phyloP scores from a whole-genome alignment of 306 rosid species.

The Cotoneaster glaucophyllus region DNA sequence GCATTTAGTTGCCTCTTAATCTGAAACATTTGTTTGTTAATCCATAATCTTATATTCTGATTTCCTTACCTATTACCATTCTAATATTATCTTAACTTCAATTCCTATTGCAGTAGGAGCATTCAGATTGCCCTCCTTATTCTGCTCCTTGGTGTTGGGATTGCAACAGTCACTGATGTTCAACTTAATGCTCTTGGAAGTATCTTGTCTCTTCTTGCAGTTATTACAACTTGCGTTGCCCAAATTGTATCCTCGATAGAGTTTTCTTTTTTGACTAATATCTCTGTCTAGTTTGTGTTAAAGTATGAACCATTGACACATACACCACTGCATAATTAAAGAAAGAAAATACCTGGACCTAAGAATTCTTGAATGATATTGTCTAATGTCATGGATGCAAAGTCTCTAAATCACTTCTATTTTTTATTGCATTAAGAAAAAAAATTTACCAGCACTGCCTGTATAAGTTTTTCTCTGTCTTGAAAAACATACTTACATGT shows the following conservation, averaged over 20 bases:
- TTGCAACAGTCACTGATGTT: slow-evolving; percentile 90
- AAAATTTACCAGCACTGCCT: background rate
- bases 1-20: background rate
- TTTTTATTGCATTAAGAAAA: background rate
- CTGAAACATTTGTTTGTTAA: background rate
- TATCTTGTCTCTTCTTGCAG: slow-evolving; percentile 75
- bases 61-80: background rate
- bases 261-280: background rate
- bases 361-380: background rate
- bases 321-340: background rate
- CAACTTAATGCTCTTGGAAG: slow-evolving; percentile 86
- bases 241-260: slow-evolving; percentile 83
- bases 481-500: background rate
- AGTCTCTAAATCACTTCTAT: background rate
- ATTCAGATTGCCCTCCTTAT: slow-evolving; percentile 68
- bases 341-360: background rate
- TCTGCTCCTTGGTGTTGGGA: slow-evolving; percentile 91
- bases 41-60: background rate
- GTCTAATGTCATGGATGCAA: background rate
- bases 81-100: slow-evolving; percentile 10
- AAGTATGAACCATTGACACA: background rate
- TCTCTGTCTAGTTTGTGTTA: background rate
- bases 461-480: background rate
- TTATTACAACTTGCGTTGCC: slow-evolving; percentile 88
- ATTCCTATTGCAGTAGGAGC: slow-evolving; percentile 57